Conservation (phyloP, 768 basidiomycete genomes). For the Crepidotus variabilis region DNA sequence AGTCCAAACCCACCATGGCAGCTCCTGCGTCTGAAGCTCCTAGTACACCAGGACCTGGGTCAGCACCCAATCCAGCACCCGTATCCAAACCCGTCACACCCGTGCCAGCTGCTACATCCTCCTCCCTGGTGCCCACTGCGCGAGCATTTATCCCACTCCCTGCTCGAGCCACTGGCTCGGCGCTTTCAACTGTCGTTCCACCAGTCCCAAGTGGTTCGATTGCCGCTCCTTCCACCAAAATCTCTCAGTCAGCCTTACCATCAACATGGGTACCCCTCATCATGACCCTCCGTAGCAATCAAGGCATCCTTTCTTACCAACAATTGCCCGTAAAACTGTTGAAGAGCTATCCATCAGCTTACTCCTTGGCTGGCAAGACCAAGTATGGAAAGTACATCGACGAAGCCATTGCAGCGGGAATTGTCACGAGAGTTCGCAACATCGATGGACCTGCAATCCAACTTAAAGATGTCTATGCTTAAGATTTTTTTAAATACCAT, state of each 20-base stretch:
- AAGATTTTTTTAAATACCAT: background rate
- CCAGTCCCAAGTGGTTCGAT: background rate
- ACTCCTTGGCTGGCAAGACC: slow-evolving; percentile 3
- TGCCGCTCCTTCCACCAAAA: background rate
- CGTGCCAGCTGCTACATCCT: background rate
- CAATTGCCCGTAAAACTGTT: slow-evolving; percentile 2
- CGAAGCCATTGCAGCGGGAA: slow-evolving; percentile 2
- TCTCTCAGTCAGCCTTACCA: background rate
- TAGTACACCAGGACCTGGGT: background rate
- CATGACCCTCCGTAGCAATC: background rate
- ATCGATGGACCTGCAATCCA: background rate
- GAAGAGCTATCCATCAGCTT: slow-evolving; percentile 3
- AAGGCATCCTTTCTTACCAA: background rate
- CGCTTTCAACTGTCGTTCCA: background rate
- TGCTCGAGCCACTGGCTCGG: too few species aligned
- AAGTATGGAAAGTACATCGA: slow-evolving; percentile 8
- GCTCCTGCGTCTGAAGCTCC: background rate
- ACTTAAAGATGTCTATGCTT: background rate
- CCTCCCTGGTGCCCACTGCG: too few species aligned
- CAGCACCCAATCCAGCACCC: background rate
- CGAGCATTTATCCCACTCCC: too few species aligned
- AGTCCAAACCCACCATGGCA: background rate
- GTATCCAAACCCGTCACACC: background rate
- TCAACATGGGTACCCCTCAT: slow-evolving; percentile 3
- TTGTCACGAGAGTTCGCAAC: background rate